phyloP scores from a whole-genome alignment of 805 yeast species.

The Candida mattraensis region DNA sequence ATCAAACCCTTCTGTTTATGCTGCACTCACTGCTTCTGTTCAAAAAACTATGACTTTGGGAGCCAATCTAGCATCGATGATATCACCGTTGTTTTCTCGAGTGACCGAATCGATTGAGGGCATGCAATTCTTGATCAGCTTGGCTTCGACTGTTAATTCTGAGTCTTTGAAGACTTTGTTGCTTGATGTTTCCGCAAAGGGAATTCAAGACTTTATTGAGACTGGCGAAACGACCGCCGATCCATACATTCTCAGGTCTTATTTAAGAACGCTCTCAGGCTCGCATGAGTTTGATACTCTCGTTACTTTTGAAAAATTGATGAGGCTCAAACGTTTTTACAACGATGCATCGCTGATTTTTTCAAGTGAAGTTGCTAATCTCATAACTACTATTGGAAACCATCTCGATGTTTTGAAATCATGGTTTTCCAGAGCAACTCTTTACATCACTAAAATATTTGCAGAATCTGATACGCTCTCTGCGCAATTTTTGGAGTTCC shows the following conservation, averaged over 20 bases:
- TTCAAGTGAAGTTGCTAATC: conserved; percentile 25
- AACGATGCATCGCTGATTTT: conserved; percentile 32
- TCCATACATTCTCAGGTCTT: background rate
- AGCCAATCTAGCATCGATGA: too few relatives aligned
- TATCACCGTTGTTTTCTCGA: too few relatives aligned
- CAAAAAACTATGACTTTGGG: too few relatives aligned
- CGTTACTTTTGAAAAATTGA: conserved; percentile 15
- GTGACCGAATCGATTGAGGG: conserved; percentile 3
- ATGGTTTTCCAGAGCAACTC: conserved; percentile 60
- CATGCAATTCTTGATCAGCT: conserved; percentile 5
- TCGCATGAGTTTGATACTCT: background rate
- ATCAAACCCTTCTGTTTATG: too few relatives aligned
- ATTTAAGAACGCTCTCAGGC: conserved; percentile 2
- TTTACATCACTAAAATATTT: conserved; percentile 62
- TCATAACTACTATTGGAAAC: conserved; percentile 5
- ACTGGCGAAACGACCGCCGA: conserved; percentile 3
- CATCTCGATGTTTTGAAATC: conserved; percentile 29
- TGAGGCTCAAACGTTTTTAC: conserved; percentile 30
- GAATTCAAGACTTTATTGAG: conserved; percentile 1
- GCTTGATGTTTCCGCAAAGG: background rate
- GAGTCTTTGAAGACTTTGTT: background rate
- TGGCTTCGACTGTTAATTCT: conserved; percentile 1
- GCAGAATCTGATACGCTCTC: conserved; percentile 44
- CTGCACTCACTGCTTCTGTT: too few relatives aligned
- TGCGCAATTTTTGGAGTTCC: conserved; percentile 32